Evolutionary conservation across 2,329 filamentous ascomycete genomes (phyloP).

Genomic region (Alternaria arbusti): DNA sequence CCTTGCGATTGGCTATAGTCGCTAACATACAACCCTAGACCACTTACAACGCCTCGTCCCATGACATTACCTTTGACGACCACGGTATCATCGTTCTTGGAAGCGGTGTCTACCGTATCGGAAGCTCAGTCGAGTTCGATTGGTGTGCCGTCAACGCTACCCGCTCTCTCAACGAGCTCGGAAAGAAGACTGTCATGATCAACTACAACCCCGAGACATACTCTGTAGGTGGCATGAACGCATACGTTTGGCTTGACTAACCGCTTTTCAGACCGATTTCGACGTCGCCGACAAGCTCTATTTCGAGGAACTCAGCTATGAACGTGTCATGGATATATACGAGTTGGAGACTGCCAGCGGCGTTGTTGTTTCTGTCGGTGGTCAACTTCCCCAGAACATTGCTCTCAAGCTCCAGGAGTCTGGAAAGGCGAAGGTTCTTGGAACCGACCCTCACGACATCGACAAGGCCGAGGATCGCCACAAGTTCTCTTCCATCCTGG

Average conservation of each 20-base stretch:
- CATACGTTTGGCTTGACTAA: constrained; percentile 14
- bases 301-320: constrained; percentile 96
- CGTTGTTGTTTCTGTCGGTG: constrained; percentile 94
- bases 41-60: constrained; percentile 93
- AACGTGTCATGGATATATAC: constrained; percentile 98
- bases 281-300: constrained; percentile 91
- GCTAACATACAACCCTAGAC: constrained; percentile 70
- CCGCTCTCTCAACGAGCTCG: constrained; percentile 80
- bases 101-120: constrained; percentile 96
- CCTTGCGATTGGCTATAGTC: no score
- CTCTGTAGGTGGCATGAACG: constrained; percentile 51
- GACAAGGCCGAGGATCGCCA: constrained; percentile 98
- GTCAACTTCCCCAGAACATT: constrained; percentile 97
- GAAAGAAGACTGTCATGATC: constrained; percentile 98
- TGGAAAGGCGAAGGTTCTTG: constrained; percentile 87
- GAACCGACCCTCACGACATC: constrained; percentile 91
- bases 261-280: constrained; percentile 69
- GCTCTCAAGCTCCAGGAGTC: constrained; percentile 91
- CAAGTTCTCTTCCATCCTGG: constrained; percentile 97
- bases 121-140: constrained; percentile 97
- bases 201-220: constrained; percentile 57
- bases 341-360: constrained; percentile 85
- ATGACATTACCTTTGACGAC: constrained; percentile 94
- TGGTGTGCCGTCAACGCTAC: constrained; percentile 96
- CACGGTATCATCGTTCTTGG: constrained; percentile 89